Evolutionary conservation across 768 basidiomycete species (phyloP).

Genomic region (Boletales sp.): DNA sequence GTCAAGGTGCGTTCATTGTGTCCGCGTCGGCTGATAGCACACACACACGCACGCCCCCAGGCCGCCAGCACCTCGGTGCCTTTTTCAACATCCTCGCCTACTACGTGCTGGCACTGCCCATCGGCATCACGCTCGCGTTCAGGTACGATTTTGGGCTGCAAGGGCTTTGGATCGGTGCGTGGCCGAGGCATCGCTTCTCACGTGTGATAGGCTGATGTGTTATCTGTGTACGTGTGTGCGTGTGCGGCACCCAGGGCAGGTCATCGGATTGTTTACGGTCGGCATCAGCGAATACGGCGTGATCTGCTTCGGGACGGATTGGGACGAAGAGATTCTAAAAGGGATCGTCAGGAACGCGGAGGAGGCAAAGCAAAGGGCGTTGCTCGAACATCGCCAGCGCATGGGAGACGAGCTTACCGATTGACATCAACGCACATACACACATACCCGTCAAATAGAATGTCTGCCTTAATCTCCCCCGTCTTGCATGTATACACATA

Average conservation of each 20-base stretch:
- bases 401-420: conserved; percentile 12
- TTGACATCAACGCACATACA: too few species aligned
- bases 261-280: conserved; percentile 69
- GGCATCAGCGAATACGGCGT: conserved; percentile 63
- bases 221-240: too few species aligned
- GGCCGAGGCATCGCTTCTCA: too few species aligned
- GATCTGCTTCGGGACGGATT: conserved; percentile 51
- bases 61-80: conserved; percentile 68
- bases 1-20: conserved; percentile 39
- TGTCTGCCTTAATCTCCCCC: too few species aligned
- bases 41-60: conserved; percentile 13
- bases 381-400: conserved; percentile 18
- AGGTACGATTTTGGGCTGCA: conserved; percentile 39
- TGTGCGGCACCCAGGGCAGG: conserved; percentile 60
- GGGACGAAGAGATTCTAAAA: conserved; percentile 43
- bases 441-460: too few species aligned
- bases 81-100: conserved; percentile 69
- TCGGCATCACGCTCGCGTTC: conserved; percentile 53
- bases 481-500: too few species aligned
- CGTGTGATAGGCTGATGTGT: too few species aligned
- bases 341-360: conserved; percentile 36
- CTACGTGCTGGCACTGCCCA: conserved; percentile 50
- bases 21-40: neutral
- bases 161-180: conserved; percentile 50
- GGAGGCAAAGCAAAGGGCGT: conserved; percentile 29